Evolutionary conservation across 2,329 filamentous ascomycete species (phyloP), one percentile per base, ranked within the genome.

Genomic region (Bimuria novae-zelandiae): DNA sequence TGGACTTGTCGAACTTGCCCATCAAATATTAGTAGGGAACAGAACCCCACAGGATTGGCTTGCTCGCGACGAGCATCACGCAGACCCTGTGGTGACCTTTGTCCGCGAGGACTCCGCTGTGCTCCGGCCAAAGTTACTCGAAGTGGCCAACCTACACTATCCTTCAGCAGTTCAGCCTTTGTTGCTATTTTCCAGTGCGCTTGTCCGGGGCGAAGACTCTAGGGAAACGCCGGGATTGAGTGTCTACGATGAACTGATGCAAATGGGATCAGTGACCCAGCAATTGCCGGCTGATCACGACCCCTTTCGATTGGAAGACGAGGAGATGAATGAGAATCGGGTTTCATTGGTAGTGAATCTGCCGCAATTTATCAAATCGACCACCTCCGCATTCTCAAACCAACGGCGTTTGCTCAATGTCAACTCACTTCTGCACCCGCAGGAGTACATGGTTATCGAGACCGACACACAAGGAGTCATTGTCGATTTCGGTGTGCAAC

Each of bases 141-240:
- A 83, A 44, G 83, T 89, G 68, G 86, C 92, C 6, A 82, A 88
- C 37, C 82, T 84, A 55, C 86, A 93, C 50, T 97, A 92, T 68
- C 93, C 93, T 0, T 93, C 90, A 71, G 93, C 97, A 74, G 87
- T 90, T 41, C 74, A 86, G 2, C 91, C 92, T 0, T 90, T 96
- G 63, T 75, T 95, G 55, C 84, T 83, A 48, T 77, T 95, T 33
- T 88, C 86, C 67, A 86, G 85, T 50, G 84, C 82, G 33, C 75
- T 96, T 14, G 82, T 82, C 7, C 74, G 75, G 52, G 77, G 74
- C 19, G 72, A 77, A 30, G 66, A 75, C 25, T 68, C 77, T 19
- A 75, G 75, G 42, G 73, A 80, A 32, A 77, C 79, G 41, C 76
- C 85, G 56, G 56, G 81, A 66, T 72, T 78, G 62, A 61, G 61